A percentile compares a stretch with the other conserved stretches of the same genome.
phyloP scores from a whole-genome alignment of 352 stramenopile genomes.

The Pythium insidiosum region DNA sequence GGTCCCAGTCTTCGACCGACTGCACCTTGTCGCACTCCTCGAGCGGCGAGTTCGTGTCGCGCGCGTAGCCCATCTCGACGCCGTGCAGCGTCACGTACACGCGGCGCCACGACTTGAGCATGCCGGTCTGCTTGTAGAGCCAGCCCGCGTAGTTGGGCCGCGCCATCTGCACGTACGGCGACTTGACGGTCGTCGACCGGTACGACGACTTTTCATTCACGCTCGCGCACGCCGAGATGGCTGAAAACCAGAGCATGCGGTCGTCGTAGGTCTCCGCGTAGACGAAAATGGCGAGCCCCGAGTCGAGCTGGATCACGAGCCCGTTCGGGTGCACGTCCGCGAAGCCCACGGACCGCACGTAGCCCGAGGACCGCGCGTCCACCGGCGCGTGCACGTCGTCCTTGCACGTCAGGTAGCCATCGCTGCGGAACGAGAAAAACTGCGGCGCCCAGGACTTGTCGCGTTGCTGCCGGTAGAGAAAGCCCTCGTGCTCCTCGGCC shows the following conservation, averaged over 20 bases:
- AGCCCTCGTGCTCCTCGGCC: constrained; percentile 58
- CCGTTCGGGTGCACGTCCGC: constrained; percentile 62
- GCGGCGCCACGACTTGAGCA: constrained; percentile 81
- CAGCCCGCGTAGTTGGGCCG: constrained; percentile 71
- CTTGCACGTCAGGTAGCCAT: constrained; percentile 67
- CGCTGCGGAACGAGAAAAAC: constrained; percentile 57
- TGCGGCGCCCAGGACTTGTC: constrained; percentile 41
- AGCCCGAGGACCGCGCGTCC: constrained; percentile 49
- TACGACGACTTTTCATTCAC: constrained; percentile 36
- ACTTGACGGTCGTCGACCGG: constrained; percentile 45
- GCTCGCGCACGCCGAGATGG: constrained; percentile 49
- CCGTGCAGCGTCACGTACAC: constrained; percentile 79
- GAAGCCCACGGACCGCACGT: constrained; percentile 61
- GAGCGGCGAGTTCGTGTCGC: constrained; percentile 63
- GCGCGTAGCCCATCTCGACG: constrained; percentile 55
- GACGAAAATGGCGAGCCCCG: constrained; percentile 53
- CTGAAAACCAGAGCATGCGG: constrained; percentile 76
- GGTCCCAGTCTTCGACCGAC: constrained; percentile 58
- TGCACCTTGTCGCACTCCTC: constrained; percentile 49
- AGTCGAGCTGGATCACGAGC: constrained; percentile 60
- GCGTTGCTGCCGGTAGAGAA: constrained; percentile 51
- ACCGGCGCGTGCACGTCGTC: constrained; percentile 28
- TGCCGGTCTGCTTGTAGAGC: constrained; percentile 63
- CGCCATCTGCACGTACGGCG: constrained; percentile 65
- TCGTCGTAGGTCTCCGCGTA: constrained; percentile 79